Conservation (phyloP, 2,329 filamentous ascomycete genomes). For the Epichloe gansuensis region DNA sequence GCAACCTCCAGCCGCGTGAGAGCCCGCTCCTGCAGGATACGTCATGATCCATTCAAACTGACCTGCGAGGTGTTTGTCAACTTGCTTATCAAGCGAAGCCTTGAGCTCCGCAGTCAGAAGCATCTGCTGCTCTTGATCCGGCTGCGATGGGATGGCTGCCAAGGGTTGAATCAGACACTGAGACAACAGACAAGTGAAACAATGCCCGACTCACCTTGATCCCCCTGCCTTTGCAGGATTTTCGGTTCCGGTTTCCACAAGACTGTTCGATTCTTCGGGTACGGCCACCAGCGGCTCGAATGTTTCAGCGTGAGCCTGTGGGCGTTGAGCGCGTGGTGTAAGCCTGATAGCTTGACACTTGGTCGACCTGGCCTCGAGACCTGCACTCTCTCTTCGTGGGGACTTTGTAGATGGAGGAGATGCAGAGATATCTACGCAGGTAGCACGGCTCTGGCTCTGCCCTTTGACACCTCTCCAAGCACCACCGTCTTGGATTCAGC, state of each 20-base stretch:
- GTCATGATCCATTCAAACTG: constrained; percentile 39
- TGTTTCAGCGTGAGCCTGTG: constrained; percentile 18
- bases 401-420: constrained; percentile 3
- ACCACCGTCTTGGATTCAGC: neutral
- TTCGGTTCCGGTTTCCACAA: neutral
- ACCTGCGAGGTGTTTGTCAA: constrained; percentile 33
- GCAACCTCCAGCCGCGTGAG: constrained; percentile 10
- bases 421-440: neutral
- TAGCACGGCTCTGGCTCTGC: constrained; percentile 1
- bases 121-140: neutral
- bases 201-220: neutral
- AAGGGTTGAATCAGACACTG: neutral
- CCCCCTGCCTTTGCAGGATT: neutral
- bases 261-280: constrained; percentile 16
- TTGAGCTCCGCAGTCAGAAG: neutral
- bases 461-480: constrained; percentile 6
- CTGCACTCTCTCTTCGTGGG: neutral
- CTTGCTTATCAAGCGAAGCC: constrained; percentile 14
- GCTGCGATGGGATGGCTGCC: neutral
- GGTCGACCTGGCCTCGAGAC: constrained; percentile 6
- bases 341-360: constrained; percentile 10
- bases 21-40: constrained; percentile 20
- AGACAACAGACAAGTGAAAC: neutral
- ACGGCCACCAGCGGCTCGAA: constrained; percentile 23
- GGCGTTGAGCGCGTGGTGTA: constrained; percentile 16